Percentiles rank a stretch among this genome's conserved stretches.
phyloP scores from a whole-genome alignment of 768 basidiomycete species.

The Mrakia frigida region DNA sequence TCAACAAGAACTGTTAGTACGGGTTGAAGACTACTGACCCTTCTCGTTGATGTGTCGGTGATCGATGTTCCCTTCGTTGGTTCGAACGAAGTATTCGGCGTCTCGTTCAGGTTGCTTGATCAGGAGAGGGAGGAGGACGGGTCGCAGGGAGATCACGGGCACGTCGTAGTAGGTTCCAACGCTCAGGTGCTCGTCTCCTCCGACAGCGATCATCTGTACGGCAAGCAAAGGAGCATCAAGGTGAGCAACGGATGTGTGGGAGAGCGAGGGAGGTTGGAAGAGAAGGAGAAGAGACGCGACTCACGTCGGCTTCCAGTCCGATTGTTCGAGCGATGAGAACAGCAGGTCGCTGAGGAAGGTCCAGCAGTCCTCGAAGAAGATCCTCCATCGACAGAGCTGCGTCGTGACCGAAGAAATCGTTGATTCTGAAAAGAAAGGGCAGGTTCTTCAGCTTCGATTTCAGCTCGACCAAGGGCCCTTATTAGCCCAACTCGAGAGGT shows the following conservation, averaged over 20 bases:
- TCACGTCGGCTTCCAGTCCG: background rate
- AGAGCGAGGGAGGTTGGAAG: background rate
- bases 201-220: background rate
- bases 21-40: background rate
- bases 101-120: background rate
- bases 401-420: background rate
- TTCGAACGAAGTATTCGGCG: background rate
- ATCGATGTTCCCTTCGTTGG: background rate
- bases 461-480: background rate
- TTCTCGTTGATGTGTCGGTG: conserved; percentile 2
- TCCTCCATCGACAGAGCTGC: background rate
- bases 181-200: background rate
- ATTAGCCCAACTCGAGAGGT: background rate
- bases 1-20: no score
- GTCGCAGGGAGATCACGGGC: background rate
- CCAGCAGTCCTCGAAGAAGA: conserved; percentile 6
- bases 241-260: background rate
- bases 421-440: background rate
- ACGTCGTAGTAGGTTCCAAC: background rate
- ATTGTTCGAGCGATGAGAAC: background rate
- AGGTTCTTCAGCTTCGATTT: background rate
- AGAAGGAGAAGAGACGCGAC: background rate
- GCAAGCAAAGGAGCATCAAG: background rate
- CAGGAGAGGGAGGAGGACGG: background rate
- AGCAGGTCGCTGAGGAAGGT: background rate